Conservation (phyloP, 2,329 filamentous ascomycete species). For the Bertia moriformis region DNA sequence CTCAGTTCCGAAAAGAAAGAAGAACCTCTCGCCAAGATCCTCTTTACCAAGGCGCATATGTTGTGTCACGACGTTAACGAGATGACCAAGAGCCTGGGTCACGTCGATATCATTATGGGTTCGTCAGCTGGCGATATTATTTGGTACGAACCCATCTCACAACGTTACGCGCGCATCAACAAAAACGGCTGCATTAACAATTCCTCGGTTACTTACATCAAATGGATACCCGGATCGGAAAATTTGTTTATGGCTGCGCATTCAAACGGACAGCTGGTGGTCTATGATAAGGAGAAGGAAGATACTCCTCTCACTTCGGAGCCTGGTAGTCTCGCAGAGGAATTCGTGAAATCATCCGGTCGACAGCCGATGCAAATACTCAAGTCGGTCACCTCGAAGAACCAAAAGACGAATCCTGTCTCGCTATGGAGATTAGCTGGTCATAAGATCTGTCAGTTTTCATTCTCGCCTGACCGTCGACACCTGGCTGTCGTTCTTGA, state of each 20-base stretch:
- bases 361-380: constrained; percentile 51
- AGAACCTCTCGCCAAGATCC: constrained; percentile 85
- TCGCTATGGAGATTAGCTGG: constrained; percentile 86
- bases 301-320: constrained; percentile 68
- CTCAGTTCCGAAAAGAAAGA: constrained; percentile 69
- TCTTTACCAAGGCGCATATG: constrained; percentile 93
- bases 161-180: constrained; percentile 88
- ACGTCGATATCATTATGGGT: constrained; percentile 86
- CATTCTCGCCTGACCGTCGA: constrained; percentile 78
- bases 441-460: constrained; percentile 76
- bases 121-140: constrained; percentile 95
- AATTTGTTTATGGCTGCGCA: constrained; percentile 84
- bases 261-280: constrained; percentile 76
- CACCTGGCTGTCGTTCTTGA: constrained; percentile 84
- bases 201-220: constrained; percentile 72
- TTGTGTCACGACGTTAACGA: constrained; percentile 86
- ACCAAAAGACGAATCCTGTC: constrained; percentile 85
- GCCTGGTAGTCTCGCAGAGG: constrained; percentile 10
- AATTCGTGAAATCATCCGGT: constrained; percentile 14
- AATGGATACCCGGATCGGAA: constrained; percentile 88
- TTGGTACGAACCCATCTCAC: constrained; percentile 94
- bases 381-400: constrained; percentile 86
- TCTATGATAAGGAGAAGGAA: constrained; percentile 96
- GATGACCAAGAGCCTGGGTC: constrained; percentile 61
- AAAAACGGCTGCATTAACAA: constrained; percentile 92